Evolutionary conservation across 305 asterid genomes (phyloP).

Genomic region (Fraxinus paxiana): DNA sequence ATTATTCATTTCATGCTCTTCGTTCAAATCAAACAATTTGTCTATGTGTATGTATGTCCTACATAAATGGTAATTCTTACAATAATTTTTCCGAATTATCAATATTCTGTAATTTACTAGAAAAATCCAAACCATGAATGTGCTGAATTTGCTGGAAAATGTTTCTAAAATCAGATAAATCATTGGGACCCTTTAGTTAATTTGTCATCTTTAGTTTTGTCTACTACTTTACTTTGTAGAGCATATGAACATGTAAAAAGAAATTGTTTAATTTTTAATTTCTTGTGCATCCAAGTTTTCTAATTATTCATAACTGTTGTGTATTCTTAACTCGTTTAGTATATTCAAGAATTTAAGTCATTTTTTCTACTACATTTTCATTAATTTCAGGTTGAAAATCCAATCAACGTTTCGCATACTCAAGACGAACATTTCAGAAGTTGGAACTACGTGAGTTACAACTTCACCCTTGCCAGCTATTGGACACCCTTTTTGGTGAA

Average conservation of each 20-base stretch:
- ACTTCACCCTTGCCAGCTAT: constrained; percentile 60
- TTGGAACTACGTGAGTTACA: constrained; percentile 57
- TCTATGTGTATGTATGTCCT: neutral
- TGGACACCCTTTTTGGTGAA: constrained; percentile 61
- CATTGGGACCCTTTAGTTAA: neutral
- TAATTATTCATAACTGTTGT: neutral
- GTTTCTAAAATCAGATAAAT: neutral
- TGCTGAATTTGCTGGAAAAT: neutral
- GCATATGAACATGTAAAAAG: neutral
- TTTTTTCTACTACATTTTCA: neutral
- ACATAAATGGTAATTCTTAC: neutral
- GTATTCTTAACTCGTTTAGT: neutral
- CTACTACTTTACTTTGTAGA: neutral
- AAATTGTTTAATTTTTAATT: neutral
- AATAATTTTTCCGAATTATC: neutral
- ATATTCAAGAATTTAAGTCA: neutral
- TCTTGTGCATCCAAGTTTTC: neutral
- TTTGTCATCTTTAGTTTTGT: neutral
- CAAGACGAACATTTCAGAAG: constrained; percentile 54
- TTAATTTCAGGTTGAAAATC: constrained; percentile 34
- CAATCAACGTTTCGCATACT: constrained; percentile 45
- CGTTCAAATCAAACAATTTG: neutral
- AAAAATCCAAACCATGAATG: neutral
- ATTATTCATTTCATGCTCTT: neutral
- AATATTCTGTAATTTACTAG: neutral